Percentiles rank a stretch among this genome's conserved stretches.
Evolutionary conservation across 345 rosid species (phyloP).

Genomic region (Firmiana major): DNA sequence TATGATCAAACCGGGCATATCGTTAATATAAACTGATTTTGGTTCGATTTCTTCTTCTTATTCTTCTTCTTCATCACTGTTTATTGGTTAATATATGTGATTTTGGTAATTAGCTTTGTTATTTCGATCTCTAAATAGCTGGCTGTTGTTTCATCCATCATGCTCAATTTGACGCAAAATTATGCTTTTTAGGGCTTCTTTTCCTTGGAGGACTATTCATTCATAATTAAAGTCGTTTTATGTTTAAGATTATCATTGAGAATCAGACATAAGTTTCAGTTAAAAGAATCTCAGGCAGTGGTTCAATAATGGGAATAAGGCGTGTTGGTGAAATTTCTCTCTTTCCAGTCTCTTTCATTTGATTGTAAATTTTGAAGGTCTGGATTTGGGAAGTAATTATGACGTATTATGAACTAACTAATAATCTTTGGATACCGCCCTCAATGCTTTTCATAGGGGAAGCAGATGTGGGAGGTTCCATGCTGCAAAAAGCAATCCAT

Average conservation of each 20-base stretch:
- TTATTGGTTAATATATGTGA: background rate
- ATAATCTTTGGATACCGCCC: background rate
- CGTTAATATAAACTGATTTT: background rate
- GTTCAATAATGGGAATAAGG: background rate
- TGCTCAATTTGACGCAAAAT: background rate
- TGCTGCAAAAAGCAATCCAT: background rate
- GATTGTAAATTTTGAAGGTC: slow-evolving; percentile 1
- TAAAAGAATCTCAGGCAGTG: background rate
- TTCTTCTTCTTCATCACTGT: background rate
- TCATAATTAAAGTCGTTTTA: background rate
- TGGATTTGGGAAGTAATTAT: background rate
- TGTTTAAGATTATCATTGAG: background rate
- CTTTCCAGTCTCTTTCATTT: background rate
- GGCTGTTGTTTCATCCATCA: background rate
- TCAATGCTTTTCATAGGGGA: background rate
- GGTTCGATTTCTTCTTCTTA: background rate
- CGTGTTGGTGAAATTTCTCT: background rate
- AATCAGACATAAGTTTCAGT: background rate
- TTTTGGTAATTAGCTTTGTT: background rate
- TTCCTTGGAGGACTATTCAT: background rate
- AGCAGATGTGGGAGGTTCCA: background rate
- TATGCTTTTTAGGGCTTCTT: background rate
- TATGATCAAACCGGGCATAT: too few relatives aligned
- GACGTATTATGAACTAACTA: background rate
- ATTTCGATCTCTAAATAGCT: background rate